Conservation (phyloP, 2,329 filamentous ascomycete genomes). For the Madurella fahalii region DNA sequence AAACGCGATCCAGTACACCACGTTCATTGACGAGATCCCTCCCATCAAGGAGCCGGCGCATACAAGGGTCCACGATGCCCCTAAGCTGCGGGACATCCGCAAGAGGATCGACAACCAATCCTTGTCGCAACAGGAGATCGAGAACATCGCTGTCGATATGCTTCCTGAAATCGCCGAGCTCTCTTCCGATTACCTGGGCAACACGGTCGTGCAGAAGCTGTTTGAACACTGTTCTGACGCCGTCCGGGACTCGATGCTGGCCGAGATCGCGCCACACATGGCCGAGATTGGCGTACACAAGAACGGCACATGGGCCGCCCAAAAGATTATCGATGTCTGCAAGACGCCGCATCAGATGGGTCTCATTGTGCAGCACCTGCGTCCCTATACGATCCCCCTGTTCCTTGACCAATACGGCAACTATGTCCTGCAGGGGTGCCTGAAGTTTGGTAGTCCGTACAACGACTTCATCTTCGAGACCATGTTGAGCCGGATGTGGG, state of each 20-base stretch:
- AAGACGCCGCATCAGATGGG: conserved; percentile 79
- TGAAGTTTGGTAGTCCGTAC: conserved; percentile 83
- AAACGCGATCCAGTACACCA: conserved; percentile 68
- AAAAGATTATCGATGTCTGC: conserved; percentile 98
- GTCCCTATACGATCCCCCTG: conserved; percentile 80
- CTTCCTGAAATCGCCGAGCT: conserved; percentile 93
- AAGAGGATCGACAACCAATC: conserved; percentile 97
- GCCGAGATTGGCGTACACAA: conserved; percentile 98
- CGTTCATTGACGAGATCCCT: conserved; percentile 80
- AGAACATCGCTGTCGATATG: conserved; percentile 89
- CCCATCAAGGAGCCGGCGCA: conserved; percentile 82
- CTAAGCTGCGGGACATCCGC: conserved; percentile 88
- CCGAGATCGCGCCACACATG: conserved; percentile 82
- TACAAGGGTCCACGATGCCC: conserved; percentile 85
- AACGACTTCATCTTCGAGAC: conserved; percentile 98
- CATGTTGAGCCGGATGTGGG: conserved; percentile 93
- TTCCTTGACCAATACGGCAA: conserved; percentile 99
- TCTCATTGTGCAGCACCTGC: conserved; percentile 78
- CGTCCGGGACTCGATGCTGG: conserved; percentile 86
- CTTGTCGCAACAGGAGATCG: conserved; percentile 80
- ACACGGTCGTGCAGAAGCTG: conserved; percentile 98
- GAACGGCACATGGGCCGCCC: conserved; percentile 98
- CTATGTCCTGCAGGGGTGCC: conserved; percentile 93
- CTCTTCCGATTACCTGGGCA: conserved; percentile 92
- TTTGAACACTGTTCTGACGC: conserved; percentile 94